These are phyloP conservation scores for Pseudogymnoascus sp. DNA, from an alignment of 2,329 filamentous ascomycete species.

Conservation along the genomic window DNA sequence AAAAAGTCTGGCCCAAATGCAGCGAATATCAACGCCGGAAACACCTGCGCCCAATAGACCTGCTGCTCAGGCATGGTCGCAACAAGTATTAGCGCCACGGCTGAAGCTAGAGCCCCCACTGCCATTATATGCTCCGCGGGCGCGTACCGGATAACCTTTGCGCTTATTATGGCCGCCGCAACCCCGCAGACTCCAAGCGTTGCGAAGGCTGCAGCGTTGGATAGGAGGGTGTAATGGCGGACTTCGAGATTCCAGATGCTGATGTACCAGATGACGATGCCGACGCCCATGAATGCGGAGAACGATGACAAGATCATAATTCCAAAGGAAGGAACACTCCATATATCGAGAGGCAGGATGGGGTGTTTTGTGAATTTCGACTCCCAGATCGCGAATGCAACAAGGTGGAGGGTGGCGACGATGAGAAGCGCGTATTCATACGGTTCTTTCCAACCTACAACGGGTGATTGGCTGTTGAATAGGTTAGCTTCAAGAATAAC, in stretches of 20 bases:
- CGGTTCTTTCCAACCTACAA: slow-evolving; percentile 18
- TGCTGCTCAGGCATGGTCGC: slow-evolving; percentile 21
- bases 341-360: slow-evolving; percentile 23
- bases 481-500: neutral
- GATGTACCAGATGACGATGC: neutral
- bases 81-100: slow-evolving; percentile 15
- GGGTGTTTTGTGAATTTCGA: slow-evolving; percentile 15
- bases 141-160: neutral
- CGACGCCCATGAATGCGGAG: slow-evolving; percentile 18
- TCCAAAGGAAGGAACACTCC: slow-evolving; percentile 19
- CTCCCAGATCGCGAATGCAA: slow-evolving; percentile 18
- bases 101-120: neutral
- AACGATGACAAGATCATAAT: slow-evolving; percentile 16
- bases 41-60: neutral
- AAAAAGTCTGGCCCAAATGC: slow-evolving; percentile 43
- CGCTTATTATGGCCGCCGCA: neutral
- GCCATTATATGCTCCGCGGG: neutral
- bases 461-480: slow-evolving; percentile 18
- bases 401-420: slow-evolving; percentile 14
- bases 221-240: neutral
- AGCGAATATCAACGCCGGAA: slow-evolving; percentile 11
- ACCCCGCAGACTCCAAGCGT: neutral
- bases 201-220: neutral
- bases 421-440: slow-evolving; percentile 18
- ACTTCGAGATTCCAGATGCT: neutral